Percentiles rank a stretch among this genome's conserved stretches.
phyloP scores from a whole-genome alignment of 1,139 yeast species.

The Starmera stellimalicola region DNA sequence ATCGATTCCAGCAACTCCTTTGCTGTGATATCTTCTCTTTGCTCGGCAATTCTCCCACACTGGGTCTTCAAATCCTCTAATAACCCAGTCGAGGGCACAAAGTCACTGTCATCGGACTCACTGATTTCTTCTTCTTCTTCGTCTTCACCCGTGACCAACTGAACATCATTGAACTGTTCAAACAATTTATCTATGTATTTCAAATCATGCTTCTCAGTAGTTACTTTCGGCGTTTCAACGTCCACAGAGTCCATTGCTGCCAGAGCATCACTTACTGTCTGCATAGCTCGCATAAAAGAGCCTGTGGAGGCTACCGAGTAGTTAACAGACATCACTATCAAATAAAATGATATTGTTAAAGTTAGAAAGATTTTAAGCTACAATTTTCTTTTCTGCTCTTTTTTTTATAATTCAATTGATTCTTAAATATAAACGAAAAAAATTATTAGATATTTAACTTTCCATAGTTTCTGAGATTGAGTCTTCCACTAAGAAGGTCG shows the following conservation, averaged over 20 bases:
- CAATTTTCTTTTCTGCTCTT: background rate
- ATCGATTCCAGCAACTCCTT: conserved; percentile 16
- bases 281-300: conserved; percentile 75
- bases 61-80: conserved; percentile 7
- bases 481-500: conserved; percentile 64
- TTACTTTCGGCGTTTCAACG: conserved; percentile 19
- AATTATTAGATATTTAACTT: background rate
- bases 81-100: background rate
- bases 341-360: no score
- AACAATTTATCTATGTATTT: conserved; percentile 28
- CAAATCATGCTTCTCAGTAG: conserved; percentile 16
- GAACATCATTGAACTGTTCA: conserved; percentile 27
- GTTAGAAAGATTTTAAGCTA: no score
- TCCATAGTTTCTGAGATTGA: conserved; percentile 10
- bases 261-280: conserved; percentile 45
- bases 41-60: conserved; percentile 13
- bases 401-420: background rate
- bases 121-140: conserved; percentile 16
- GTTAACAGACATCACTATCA: conserved; percentile 23
- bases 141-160: conserved; percentile 22
- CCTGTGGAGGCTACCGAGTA: conserved; percentile 55
- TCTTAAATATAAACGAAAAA: background rate
- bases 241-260: conserved; percentile 22
- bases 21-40: conserved; percentile 14
- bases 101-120: conserved; percentile 3